Percentiles rank a stretch among this genome's conserved stretches.
These are phyloP conservation scores for Colletotrichum sp. DNA, from an alignment of 2,329 filamentous ascomycete genomes.

Conservation along the genomic window DNA sequence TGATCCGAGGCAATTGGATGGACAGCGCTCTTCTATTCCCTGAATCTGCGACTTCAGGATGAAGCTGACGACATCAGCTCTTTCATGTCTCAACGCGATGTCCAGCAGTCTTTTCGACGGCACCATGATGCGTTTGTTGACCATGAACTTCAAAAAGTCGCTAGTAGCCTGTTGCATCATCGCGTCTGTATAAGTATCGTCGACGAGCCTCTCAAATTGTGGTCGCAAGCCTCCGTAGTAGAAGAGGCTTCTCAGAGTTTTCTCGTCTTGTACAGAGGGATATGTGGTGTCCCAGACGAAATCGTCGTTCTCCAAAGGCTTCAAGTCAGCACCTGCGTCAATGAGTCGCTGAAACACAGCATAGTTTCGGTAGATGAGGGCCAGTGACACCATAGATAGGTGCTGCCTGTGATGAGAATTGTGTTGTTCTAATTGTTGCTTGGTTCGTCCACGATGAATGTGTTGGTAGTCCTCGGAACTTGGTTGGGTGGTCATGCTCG, in stretches of 20 bases:
- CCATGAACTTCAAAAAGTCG: accelerated
- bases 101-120: neutral
- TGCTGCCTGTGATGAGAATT: neutral
- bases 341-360: neutral
- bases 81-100: neutral
- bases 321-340: neutral
- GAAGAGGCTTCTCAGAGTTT: neutral
- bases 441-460: neutral
- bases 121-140: neutral
- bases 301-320: neutral
- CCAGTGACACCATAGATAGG: neutral
- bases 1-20: neutral
- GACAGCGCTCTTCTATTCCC: neutral
- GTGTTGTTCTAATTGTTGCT: accelerated
- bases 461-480: neutral
- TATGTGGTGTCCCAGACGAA: neutral
- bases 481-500: neutral
- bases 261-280: accelerated
- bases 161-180: neutral
- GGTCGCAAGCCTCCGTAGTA: neutral
- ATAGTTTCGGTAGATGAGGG: neutral
- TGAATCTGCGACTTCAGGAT: neutral
- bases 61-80: accelerated
- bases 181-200: accelerated
- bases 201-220: neutral